Evolutionary conservation across 306 rosid species (phyloP), one percentile per base, ranked within the genome.

Genomic region (Ormosia semicastrata): DNA sequence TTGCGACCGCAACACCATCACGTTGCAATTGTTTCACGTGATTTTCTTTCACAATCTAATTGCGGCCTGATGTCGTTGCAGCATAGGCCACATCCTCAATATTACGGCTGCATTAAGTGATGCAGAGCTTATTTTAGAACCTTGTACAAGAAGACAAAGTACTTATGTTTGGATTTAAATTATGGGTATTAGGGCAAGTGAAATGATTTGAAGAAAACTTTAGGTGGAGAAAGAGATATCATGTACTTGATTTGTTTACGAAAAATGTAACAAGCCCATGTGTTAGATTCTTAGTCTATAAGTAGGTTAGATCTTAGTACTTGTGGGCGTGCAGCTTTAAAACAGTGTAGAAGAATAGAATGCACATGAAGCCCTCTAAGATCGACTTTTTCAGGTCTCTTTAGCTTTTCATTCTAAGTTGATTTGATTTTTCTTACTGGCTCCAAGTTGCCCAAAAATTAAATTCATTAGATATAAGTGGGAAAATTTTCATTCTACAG

Each of bases 201-300:
- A 58, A 18, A 12, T 46, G 41, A 40, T 40, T 57, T 43, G 53
- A 40, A 12, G 13, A 29, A 39, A 29, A 40, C 56, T 11, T 57
- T 40, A 47, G 43, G 57, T 14, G n/a, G 13, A 79, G 81, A 76
- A 78, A 73, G 77, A 79, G 79, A 89, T 81, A 79, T 85, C 53
- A 76, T 82, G 74, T 78, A 73, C 75, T 87, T 76, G 86, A 86
- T 80, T 41, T 87, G 79, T 75, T 14, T 82, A 43, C 53, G 41
- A 66, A 75, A 80, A 79, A 78, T 56, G 36, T 78, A 65, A 65
- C 92, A 81, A 81, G 4, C 41, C 82, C 91, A 89, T 91, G 92
- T 89, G 92, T 80, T 77, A 41, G 91, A 91, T 91, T 91, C 94
- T 82, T 44, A 33, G 84, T 43, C 86, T 90, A 78, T 7, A 18